Evolutionary conservation across 331 rosid species (phyloP), one percentile per base, ranked within the genome.

Genomic region (Acacia concinna): DNA sequence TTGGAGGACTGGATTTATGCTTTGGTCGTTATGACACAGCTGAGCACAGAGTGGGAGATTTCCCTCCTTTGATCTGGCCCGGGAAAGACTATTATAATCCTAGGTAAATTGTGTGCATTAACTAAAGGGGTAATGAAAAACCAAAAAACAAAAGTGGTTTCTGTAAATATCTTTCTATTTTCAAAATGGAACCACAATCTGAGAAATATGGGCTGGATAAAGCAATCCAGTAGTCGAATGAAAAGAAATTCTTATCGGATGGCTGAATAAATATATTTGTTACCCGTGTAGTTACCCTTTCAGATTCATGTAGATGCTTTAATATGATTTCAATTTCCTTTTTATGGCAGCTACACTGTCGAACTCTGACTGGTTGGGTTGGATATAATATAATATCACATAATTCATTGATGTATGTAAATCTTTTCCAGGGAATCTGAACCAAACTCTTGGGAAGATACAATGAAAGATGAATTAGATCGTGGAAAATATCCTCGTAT

Each of bases 71-170:
- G 49, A 65, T 84, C 47, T 96, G 98, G 99, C 98, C 98, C 64
- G 99, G 99, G 77, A 96, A 96, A 82, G 99, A 96, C 88, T 96
- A 93, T 77, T 96, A 96, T 85, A 96, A 96, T 88, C 99, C 98
- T 4, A 88, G 99, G 99, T 96, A 83, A 83, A 84, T 83, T 68
- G 80, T 75, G 21, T 78, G 76, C 57, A 68, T 81, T 23, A 30
- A 62, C 21, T 54, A 56, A 46, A 34, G 17, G 73, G 63, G 28
- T 10, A 56, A 64, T 64, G 40, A 21, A 32, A 68, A 56, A 18
- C 41, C 14, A 17, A 64, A 34, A 34, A 34, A 32, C 25, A 17
- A 63, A 71, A 9, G 54, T 5, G 34, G 15, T 68, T 11, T 23
- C n/a, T n/a, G 73, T 38, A 38, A 23, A 68, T 40, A 40, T 21